Base-by-base conservation (phyloP, 2,329 filamentous ascomycete species). In the Dactylonectria macrodidyma region DNA sequence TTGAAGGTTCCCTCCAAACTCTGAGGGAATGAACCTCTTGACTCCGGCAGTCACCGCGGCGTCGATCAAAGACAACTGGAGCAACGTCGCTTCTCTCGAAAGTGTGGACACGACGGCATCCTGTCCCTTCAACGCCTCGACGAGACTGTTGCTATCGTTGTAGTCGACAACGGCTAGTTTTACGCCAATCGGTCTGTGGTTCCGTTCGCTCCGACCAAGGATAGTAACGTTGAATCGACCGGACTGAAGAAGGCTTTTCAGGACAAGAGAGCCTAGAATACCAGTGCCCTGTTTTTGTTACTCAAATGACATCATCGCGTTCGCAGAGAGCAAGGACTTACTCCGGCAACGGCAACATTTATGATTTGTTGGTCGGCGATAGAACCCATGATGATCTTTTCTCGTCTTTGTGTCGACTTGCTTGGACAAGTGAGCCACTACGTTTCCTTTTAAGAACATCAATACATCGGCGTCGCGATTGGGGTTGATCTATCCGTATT, bases 21-120 rank as follows among this genome's bases (percentile, higher is more conserved):
- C 34, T 11, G 34, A 36, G 11, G 56, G 56, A 22, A 59, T 59
- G 41, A 59, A 59, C n/a, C 56, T 26, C 26, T 59, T 48, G 8
- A 59, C 56, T 11, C 56, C 56, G 4, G 26, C 56, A 9, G 41
- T 16, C n/a, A 59, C 56, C 1, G 56, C 38, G 12, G 56, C 56
- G 30, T 59, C 41, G 30, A 59, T 59, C 12, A 36, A 36, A 36
- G 34, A 36, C 8, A 36, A 11, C 34, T 36, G 34, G 34, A 48
- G 22, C 46, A 24, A 8, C 8, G 22, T 48, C 8, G 46, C 46
- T 48, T 48, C 46, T n/a, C 46, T n/a, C 16, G 46, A 48, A 48
- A 48, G 46, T 8, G 14, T 14, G 46, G 46, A n/a, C 8, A 48
- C 5, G 8, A 48, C 46, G 16, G 22, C 46, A 48, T 48, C 46